Evolutionary conservation across 306 rosid genomes (phyloP), one percentile per base, ranked within the genome.

Genomic region (Herpetospermum pedunculosum): DNA sequence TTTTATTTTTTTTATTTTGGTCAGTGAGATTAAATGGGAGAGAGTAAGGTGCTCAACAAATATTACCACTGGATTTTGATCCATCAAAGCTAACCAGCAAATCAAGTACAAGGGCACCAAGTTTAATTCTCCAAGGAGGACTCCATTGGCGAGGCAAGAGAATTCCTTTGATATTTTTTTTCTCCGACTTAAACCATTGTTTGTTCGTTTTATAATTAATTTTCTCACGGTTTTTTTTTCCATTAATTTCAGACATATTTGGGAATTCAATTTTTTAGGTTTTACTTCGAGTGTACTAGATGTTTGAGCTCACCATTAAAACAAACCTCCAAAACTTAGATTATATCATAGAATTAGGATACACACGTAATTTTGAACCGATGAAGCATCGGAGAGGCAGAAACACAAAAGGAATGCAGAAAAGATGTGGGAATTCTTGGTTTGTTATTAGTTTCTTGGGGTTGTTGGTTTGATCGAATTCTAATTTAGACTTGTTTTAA

Each of bases 61-160:
- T 90, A 92, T 80, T 90, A 92, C 98, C 96, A 2, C 96, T 96
- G 0, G 98, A 92, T 72, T 92, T 92, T 30, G 96, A 92, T 60
- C 98, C 98, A 1, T 60, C 91, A 26, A 90, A 86, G 84, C 84
- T 92, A 92, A 92, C 38, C 88, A 88, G 70, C 98, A 92, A 72
- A 89, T 92, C 35, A 92, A 92, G 84, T 85, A 82, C 83, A 82
- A 85, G 19, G 88, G 88, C 47, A 85, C 88, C 44, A 85, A 85
- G 32, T 85, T 85, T 63, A 85, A 85, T 47, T 85, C 88, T 14
- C 84, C 14, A 85, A 85, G 62, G 88, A 85, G 76, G 85, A 84
- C 34, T 79, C 70, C 2, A 50, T 79, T 19, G 85, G 86, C 29
- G 82, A 81, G 81, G 84, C 75, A 18, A 21, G 29, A 28, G 29